Percentiles rank a stretch among this genome's conserved stretches.
phyloP scores from a whole-genome alignment of 148 eudicot species.

The Fagopyrum tataricum region DNA sequence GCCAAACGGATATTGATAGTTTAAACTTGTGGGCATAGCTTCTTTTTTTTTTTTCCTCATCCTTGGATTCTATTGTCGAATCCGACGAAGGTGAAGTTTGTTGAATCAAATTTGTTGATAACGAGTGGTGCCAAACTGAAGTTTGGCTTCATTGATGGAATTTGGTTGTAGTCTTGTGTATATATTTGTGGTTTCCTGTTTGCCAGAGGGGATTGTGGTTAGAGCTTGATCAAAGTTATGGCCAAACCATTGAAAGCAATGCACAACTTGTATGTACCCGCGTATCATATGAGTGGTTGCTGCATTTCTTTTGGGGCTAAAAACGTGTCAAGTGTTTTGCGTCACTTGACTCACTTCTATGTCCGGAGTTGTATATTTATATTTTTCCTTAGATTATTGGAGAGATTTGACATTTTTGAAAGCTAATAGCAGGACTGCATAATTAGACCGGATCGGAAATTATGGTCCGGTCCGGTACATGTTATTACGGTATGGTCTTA shows the following conservation, averaged over 20 bases:
- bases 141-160: neutral
- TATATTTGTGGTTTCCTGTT: too few relatives aligned
- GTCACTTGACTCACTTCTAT: too few relatives aligned
- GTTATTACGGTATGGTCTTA: too few relatives aligned
- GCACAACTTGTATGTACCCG: neutral
- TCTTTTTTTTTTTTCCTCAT: neutral
- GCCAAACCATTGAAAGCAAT: neutral
- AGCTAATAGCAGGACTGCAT: too few relatives aligned
- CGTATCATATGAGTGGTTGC: too few relatives aligned
- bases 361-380: too few relatives aligned
- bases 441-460: too few relatives aligned
- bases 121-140: neutral
- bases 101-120: neutral
- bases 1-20: slow-evolving; percentile 3
- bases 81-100: neutral
- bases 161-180: neutral
- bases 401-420: too few relatives aligned
- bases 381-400: too few relatives aligned
- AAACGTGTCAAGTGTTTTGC: too few relatives aligned
- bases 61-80: neutral
- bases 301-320: too few relatives aligned
- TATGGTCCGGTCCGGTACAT: too few relatives aligned
- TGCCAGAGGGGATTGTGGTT: neutral
- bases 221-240: neutral
- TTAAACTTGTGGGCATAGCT: neutral